A percentile compares a stretch with the other conserved stretches of the same genome.
Evolutionary conservation across 768 basidiomycete genomes (phyloP).

Genomic region (Calvatia gigantea): DNA sequence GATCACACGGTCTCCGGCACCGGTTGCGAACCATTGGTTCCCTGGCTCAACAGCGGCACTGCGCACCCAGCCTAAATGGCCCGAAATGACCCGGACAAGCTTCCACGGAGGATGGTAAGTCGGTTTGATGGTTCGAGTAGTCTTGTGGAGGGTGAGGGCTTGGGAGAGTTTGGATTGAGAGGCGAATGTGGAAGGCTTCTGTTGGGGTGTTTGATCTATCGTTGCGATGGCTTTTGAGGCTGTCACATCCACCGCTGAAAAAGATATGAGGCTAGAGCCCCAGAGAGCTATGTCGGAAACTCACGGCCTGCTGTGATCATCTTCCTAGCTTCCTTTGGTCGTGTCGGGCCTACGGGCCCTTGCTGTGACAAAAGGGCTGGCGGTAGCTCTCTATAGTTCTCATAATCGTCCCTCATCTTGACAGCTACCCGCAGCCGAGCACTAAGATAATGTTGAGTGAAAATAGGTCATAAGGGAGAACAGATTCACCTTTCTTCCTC

Average conservation of each 20-base stretch:
- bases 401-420: constrained; percentile 90
- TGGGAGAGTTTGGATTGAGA: constrained; percentile 73
- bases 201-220: constrained; percentile 70
- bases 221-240: constrained; percentile 68
- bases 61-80: constrained; percentile 97
- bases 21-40: constrained; percentile 98
- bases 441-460: constrained; percentile 31
- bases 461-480: neutral
- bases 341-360: constrained; percentile 73
- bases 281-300: neutral
- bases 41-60: constrained; percentile 96
- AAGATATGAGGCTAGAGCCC: neutral
- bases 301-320: constrained; percentile 70
- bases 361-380: constrained; percentile 78
- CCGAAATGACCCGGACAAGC: constrained; percentile 92
- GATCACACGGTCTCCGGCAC: constrained; percentile 96
- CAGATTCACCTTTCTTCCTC: constrained; percentile 68
- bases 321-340: constrained; percentile 57
- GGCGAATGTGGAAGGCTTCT: constrained; percentile 67
- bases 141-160: constrained; percentile 89
- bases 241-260: constrained; percentile 40
- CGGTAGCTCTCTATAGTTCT: constrained; percentile 81
- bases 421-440: constrained; percentile 72
- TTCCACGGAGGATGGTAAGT: constrained; percentile 97
- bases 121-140: constrained; percentile 90